These are phyloP conservation scores for Rhizophora mangle DNA, from an alignment of 345 rosid species.

Conservation along the genomic window DNA sequence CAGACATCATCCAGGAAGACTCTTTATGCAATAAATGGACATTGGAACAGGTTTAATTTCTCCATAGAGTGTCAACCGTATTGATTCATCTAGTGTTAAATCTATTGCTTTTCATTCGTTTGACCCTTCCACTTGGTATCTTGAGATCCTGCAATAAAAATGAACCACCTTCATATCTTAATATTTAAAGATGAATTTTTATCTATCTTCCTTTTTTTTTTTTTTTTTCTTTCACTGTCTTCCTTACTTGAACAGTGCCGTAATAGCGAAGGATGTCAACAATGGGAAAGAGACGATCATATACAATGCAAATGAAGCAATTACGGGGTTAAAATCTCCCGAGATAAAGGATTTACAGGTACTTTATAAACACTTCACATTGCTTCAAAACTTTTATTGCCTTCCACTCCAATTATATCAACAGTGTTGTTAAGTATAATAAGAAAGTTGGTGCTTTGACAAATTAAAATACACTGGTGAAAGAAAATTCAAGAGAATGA, in stretches of 20 bases:
- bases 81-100: not conserved
- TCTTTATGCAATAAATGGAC: constrained; percentile 54
- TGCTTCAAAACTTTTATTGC: too few relatives aligned
- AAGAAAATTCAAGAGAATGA: too few relatives aligned
- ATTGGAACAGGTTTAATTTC: constrained; percentile 66
- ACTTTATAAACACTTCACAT: not conserved
- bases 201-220: not conserved
- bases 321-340: constrained; percentile 57
- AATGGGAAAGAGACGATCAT: constrained; percentile 46
- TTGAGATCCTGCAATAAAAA: too few relatives aligned
- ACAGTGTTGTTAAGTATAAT: too few relatives aligned
- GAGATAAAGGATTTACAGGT: constrained; percentile 58
- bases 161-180: too few relatives aligned
- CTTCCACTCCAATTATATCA: too few relatives aligned
- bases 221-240: not conserved
- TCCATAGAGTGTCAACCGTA: too few relatives aligned
- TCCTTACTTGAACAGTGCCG: constrained; percentile 35
- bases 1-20: constrained; percentile 39
- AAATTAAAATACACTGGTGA: too few relatives aligned
- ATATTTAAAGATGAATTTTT: too few relatives aligned
- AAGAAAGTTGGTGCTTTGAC: too few relatives aligned
- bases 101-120: not conserved
- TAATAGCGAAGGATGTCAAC: constrained; percentile 46
- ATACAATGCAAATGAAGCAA: constrained; percentile 56
- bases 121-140: too few relatives aligned